phyloP scores from a whole-genome alignment of 495 filamentous ascomycete genomes.

The Hypomontagnella submonticulosa region DNA sequence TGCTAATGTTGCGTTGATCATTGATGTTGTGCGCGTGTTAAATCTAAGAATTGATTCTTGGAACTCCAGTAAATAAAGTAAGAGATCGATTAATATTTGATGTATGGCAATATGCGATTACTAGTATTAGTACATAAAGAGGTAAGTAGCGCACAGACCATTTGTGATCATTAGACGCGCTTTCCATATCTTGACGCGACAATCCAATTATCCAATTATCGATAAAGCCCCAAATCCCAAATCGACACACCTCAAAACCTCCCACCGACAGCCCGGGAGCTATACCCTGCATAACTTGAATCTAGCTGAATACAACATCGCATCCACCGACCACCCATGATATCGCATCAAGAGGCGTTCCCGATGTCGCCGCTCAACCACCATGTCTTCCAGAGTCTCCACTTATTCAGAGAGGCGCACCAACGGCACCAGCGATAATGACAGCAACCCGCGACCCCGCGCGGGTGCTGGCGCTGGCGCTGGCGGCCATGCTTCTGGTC shows the following conservation, averaged over 20 bases:
- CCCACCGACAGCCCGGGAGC: neutral
- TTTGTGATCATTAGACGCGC: constrained; percentile 14
- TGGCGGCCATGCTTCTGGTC: constrained; percentile 1
- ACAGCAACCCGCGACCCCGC: constrained; percentile 51
- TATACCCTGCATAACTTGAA: constrained; percentile 2
- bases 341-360: constrained; percentile 20
- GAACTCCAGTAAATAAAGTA: too few species aligned
- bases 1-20: too few species aligned
- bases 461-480: constrained; percentile 41
- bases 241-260: constrained; percentile 20
- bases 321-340: constrained; percentile 18
- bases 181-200: constrained; percentile 6
- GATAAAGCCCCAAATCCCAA: constrained; percentile 13
- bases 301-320: constrained; percentile 8
- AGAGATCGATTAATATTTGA: too few species aligned
- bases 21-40: too few species aligned
- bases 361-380: constrained; percentile 43
- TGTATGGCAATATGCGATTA: too few species aligned
- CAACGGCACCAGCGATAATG: constrained; percentile 51
- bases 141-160: neutral
- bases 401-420: constrained; percentile 55
- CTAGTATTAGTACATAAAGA: too few species aligned
- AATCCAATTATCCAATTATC: constrained; percentile 8
- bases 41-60: too few species aligned
- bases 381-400: constrained; percentile 54